Evolutionary conservation across 2,329 filamentous ascomycete genomes (phyloP).

Genomic region (Daldinia sp.): DNA sequence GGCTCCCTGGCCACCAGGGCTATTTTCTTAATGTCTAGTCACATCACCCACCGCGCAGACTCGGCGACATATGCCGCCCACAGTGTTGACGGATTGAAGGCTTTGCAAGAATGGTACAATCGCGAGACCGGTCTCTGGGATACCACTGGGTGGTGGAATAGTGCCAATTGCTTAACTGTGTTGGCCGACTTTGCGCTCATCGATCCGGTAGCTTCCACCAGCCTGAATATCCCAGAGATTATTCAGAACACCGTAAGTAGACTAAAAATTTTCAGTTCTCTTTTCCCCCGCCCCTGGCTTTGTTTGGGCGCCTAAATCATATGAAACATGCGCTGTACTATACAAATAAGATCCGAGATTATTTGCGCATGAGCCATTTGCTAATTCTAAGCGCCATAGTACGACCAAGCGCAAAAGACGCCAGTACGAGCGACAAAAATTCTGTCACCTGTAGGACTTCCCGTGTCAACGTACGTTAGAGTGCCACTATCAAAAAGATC

Average conservation of each 20-base stretch:
- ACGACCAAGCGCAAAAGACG: slow-evolving; percentile 50
- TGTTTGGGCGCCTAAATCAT: slow-evolving; percentile 15
- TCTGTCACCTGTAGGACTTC: slow-evolving; percentile 43
- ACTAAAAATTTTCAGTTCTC: not conserved
- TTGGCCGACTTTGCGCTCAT: slow-evolving; percentile 58
- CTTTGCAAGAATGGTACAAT: slow-evolving; percentile 68
- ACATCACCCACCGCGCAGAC: slow-evolving; percentile 39
- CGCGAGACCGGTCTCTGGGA: slow-evolving; percentile 66
- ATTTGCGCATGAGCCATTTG: not conserved
- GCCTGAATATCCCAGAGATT: slow-evolving; percentile 46
- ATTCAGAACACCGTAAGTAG: slow-evolving; percentile 49
- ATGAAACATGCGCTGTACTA: slow-evolving; percentile 2
- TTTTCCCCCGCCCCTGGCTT: not conserved
- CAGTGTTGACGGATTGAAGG: slow-evolving; percentile 45
- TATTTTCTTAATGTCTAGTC: slow-evolving; percentile 50
- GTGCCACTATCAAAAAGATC: slow-evolving; percentile 42
- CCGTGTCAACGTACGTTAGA: slow-evolving; percentile 48
- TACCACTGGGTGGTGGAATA: slow-evolving; percentile 72
- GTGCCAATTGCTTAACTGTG: slow-evolving; percentile 68
- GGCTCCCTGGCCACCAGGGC: slow-evolving; percentile 50
- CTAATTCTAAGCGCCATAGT: slow-evolving; percentile 32
- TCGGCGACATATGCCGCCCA: slow-evolving; percentile 45
- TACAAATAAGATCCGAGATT: not conserved
- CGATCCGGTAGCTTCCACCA: slow-evolving; percentile 28
- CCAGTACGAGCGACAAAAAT: slow-evolving; percentile 46